These are phyloP conservation scores for Neofusicoccum umdonicola DNA, from an alignment of 2,329 filamentous ascomycete species.

Conservation along the genomic window DNA sequence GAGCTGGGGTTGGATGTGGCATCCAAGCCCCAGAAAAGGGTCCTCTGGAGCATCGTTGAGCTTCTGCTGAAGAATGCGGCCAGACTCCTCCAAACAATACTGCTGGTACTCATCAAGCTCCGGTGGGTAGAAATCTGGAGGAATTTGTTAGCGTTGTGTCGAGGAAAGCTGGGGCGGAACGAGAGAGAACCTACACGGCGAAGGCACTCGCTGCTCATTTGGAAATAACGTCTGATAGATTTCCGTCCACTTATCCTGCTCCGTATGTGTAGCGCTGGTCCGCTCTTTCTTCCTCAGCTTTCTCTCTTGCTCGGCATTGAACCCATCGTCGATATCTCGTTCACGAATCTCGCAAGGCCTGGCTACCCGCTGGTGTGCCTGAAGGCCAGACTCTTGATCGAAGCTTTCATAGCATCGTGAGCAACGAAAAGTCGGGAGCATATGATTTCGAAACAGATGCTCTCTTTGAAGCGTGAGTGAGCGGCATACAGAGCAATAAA, in stretches of 20 bases:
- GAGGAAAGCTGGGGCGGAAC: too few relatives aligned
- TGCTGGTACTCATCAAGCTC: neutral
- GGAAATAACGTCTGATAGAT: neutral
- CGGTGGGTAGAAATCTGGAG: neutral
- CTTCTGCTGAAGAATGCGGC: neutral
- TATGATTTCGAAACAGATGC: neutral
- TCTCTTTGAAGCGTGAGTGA: neutral
- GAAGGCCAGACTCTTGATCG: neutral
- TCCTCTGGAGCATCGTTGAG: neutral
- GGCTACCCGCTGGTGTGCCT: neutral
- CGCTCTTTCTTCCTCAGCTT: neutral
- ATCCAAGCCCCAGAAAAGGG: too few relatives aligned
- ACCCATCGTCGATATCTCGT: neutral
- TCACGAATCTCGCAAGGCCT: neutral
- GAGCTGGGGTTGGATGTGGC: neutral
- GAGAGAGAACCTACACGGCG: neutral
- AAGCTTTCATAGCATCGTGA: neutral
- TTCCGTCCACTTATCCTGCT: neutral
- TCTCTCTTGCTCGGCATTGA: neutral
- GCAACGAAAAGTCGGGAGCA: neutral
- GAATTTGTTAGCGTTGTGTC: too few relatives aligned
- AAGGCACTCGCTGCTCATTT: neutral
- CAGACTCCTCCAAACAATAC: neutral
- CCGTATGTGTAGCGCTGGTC: neutral
- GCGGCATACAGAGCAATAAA: too few relatives aligned